Base-by-base conservation (phyloP, 805 yeast genomes). In the Ogataea henricii region DNA sequence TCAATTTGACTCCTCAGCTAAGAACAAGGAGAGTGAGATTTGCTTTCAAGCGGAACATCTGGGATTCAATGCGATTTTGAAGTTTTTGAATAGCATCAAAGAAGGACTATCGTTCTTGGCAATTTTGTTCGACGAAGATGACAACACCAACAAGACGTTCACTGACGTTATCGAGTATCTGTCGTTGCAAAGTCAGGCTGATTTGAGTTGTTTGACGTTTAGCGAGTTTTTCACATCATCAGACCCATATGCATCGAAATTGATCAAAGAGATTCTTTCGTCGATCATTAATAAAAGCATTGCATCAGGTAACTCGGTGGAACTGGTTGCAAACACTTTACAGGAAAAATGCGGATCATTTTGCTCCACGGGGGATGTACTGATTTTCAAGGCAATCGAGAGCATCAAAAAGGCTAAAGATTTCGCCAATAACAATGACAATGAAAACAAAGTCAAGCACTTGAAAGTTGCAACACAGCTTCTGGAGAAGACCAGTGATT, bases 261-360 rank as follows among this genome's bases (percentile, higher is more conserved):
- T 89, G 39, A 82, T 92, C 22, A 88, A 89, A 64, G 98, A 92
- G 58, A 81, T 95, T 30, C 77, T 94, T 38, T 85, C 96, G 1
- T 87, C 96, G 1, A 82, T 94, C 30, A 90, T 94, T 52, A 91
- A 91, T 67, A 86, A 86, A 64, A 89, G 87, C 55, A 90, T 94
- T 48, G 76, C 88, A 32, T 82, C 87, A 54, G 98, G 99, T n/a
- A 92, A 89, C 3, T 87, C 96, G 0, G 92, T 94, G 38, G 98
- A 92, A 63, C 74, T 85, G 48, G 88, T 92, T 43, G 96, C 97
- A 1, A 82, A 84, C 29, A 82, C 91, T 1, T 71, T 94, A 43
- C 96, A 94, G 67, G 95, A 89, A 46, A 83, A 92, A 50, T 94
- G 99, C 72, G 96, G 96, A 1, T 83, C 96, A 0, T 94, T 90